Conservation (phyloP, 2,329 filamentous ascomycete genomes). For the Cladosporium sp. region DNA sequence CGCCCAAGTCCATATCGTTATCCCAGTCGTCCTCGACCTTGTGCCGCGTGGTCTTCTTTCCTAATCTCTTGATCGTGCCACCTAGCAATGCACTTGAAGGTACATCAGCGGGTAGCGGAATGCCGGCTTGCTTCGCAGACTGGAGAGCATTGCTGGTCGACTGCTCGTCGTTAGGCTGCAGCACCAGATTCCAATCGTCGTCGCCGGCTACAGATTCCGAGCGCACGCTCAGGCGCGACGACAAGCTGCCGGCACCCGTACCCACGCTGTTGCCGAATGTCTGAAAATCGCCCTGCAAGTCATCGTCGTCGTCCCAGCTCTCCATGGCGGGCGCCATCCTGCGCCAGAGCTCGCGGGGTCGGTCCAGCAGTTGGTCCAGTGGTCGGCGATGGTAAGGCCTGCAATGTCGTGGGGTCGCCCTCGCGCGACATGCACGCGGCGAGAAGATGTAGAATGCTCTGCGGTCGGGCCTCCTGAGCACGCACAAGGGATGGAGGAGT, state of each 20-base stretch:
- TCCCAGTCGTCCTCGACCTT: conserved; percentile 49
- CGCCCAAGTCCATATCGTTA: conserved; percentile 45
- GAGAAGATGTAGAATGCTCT: neutral
- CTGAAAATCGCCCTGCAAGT: conserved; percentile 62
- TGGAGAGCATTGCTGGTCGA: conserved; percentile 82
- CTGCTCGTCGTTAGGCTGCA: conserved; percentile 78
- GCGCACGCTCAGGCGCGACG: conserved; percentile 74
- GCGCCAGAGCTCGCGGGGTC: neutral
- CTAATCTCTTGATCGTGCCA: conserved; percentile 87
- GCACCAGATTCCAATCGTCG: conserved; percentile 81
- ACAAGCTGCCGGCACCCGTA: conserved; percentile 66
- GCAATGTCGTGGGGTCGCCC: neutral
- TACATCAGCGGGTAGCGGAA: conserved; percentile 81
- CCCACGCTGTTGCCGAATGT: conserved; percentile 54
- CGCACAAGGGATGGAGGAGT: neutral
- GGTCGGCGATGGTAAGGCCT: neutral
- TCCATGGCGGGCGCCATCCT: conserved; percentile 63
- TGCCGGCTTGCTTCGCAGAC: conserved; percentile 81
- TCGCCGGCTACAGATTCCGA: conserved; percentile 71
- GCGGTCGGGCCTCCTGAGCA: conserved; percentile 8
- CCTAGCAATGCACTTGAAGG: conserved; percentile 85
- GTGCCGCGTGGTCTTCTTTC: conserved; percentile 47
- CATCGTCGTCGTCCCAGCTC: conserved; percentile 55
- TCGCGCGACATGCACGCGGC: conserved; percentile 11
- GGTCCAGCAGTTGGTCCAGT: conserved; percentile 1